Evolutionary conservation across 495 filamentous ascomycete genomes (phyloP).

Genomic region (Neurospora sp.): DNA sequence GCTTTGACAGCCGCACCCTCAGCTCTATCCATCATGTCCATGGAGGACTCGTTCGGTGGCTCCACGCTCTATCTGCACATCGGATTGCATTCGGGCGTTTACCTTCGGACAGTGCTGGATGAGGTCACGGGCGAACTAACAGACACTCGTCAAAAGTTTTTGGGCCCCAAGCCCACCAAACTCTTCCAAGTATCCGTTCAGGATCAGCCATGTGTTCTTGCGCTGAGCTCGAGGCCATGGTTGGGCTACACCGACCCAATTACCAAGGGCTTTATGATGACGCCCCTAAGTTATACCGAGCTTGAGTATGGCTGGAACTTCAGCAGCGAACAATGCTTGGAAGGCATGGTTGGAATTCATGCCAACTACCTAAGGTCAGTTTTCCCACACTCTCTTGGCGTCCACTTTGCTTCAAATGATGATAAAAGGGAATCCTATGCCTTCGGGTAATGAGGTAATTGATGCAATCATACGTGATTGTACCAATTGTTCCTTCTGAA

Average conservation of each 20-base stretch:
- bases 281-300: conserved; percentile 76
- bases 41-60: conserved; percentile 74
- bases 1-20: conserved; percentile 84
- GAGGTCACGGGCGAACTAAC: conserved; percentile 90
- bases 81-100: conserved; percentile 88
- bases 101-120: conserved; percentile 86
- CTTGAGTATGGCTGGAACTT: conserved; percentile 95
- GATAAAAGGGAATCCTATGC: conserved; percentile 48
- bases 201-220: conserved; percentile 77
- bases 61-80: conserved; percentile 89
- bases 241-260: conserved; percentile 79
- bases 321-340: conserved; percentile 81
- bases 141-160: conserved; percentile 86
- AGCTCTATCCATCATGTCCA: conserved; percentile 82
- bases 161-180: conserved; percentile 79
- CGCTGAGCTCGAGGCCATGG: conserved; percentile 85
- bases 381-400: conserved; percentile 5
- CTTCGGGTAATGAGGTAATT: conserved; percentile 34
- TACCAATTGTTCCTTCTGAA: conserved; percentile 50
- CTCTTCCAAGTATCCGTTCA: conserved; percentile 81
- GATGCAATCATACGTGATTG: conserved; percentile 20
- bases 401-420: conserved; percentile 48
- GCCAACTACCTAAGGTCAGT: conserved; percentile 80
- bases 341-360: conserved; percentile 95
- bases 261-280: conserved; percentile 80